Base-by-base conservation (phyloP, 306 rosid species). In the Dryas alaskensis region DNA sequence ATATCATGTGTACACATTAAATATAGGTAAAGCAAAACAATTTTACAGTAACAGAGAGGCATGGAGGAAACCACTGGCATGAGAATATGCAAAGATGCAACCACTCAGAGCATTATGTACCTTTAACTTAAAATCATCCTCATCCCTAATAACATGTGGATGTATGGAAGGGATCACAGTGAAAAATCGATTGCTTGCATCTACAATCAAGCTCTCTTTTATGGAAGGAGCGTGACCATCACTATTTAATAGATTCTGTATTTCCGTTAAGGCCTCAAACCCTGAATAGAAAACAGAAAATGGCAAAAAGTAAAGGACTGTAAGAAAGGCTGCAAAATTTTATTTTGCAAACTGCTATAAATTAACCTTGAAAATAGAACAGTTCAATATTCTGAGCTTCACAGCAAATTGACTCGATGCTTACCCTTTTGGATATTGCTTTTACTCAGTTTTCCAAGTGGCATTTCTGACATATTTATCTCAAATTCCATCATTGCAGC, bases 401-500 rank as follows among this genome's bases (percentile, higher is more conserved):
- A 10, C 52, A 53, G 40, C 61, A 55, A 70, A 70, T 43, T 43
- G 27, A 54, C 13, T 16, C 46, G 70, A 76, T 39, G 55, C 62
- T 45, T 88, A 91, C 98, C 98, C 83, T 87, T 88, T 81, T 91
- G 94, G 63, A 94, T 92, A 68, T 91, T 94, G 73, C 81, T 83
- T 84, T 86, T 91, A 92, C 97, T 94, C 79, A 94, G 87, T 79
- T 89, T 94, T 73, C 98, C 98, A 69, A 94, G 97, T 4, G 98
- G 98, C 98, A 94, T 94, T 82, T 94, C 97, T 1, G 97, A 80
- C 98, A 94, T 81, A 82, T 94, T 94, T 74, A 94, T 94, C 86
- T 94, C 97, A 78, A 91, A 94, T 77, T 94, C 98, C 97, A 94
- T 84, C 98, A 94, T 91, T 69, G 97, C 98, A 78, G 96, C 89